Base-by-base conservation (phyloP, 116 monocot species). In the Iris pallida region DNA sequence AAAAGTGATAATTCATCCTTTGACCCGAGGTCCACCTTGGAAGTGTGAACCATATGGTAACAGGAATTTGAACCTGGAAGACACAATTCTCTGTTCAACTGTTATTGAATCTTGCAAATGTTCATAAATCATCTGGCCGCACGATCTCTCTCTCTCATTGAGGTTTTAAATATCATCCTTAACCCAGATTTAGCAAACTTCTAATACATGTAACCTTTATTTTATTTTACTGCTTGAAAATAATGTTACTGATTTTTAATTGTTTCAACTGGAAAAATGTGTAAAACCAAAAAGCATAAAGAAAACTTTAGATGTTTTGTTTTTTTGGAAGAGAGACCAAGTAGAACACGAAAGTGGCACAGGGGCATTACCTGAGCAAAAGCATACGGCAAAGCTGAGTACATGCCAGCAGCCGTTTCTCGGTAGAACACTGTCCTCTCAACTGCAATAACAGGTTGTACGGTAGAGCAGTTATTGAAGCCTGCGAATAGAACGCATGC, bases 381-480 rank as follows among this genome's bases (percentile, higher is more conserved):
- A 53, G 77, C 81, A 70, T 77, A 77, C 6, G 81, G 69, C 1
- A 82, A 16, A 65, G 76, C 71, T 6, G 80, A 71, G 56, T 80
- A 80, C 80, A 80, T 66, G 53, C 80, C 71, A 16, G 80, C 77
- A 47, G 81, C 72, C 40, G 65, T 77, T 49, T 82, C 81, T 64
- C 81, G 56, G 53, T 82, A 82, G 58, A 73, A 82, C 4, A 82
- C 81, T 11, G 61, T 69, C 60, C 81, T 82, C 65, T 82, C 81
- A 51, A 60, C 49, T 54, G 65, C 63, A 9, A 77, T 49, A 18
- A 77, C 45, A 10, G 81, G 58, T 46, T 82, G 81, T 65, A 82
- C 81, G 9, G 76, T 59, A 7, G 73, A 44, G 13, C 64, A 53
- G 53, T 82, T 82, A 14, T 63, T 69, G 47, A 77, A 58, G 2